Conservation (phyloP, 371 early-diverging fungal species). For the Syncephalis plumigaleata region DNA sequence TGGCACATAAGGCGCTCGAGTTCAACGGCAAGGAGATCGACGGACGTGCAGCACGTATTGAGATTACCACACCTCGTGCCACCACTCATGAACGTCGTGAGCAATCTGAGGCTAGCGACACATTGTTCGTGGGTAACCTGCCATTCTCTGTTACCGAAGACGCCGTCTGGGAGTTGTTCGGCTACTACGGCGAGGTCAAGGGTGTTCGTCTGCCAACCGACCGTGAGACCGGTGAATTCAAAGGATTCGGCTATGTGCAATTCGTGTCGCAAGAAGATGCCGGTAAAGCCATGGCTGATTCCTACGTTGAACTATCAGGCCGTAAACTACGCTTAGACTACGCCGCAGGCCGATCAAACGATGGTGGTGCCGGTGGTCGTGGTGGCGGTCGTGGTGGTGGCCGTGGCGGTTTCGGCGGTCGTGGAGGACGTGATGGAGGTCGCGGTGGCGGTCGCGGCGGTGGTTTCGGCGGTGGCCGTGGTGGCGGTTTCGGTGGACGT, state of each 20-base stretch:
- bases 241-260: conserved; percentile 61
- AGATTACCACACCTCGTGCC: conserved; percentile 20
- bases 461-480: too few relatives aligned
- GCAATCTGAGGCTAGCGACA: conserved; percentile 28
- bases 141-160: conserved; percentile 81
- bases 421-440: conserved; percentile 20
- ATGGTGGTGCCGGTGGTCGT: conserved; percentile 20
- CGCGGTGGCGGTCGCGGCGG: conserved; percentile 16
- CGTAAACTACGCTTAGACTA: conserved; percentile 47
- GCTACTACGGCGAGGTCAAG: conserved; percentile 68
- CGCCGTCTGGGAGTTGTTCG: conserved; percentile 69
- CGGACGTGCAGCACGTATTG: conserved; percentile 43
- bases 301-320: conserved; percentile 45
- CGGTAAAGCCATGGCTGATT: conserved; percentile 42
- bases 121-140: conserved; percentile 88
- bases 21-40: conserved; percentile 45
- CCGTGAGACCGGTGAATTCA: conserved; percentile 38
- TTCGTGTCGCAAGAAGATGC: conserved; percentile 40
- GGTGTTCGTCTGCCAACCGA: conserved; percentile 45
- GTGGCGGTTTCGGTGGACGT: too few relatives aligned
- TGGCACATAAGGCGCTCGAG: conserved; percentile 37
- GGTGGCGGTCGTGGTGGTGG: conserved; percentile 22
- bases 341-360: conserved; percentile 25
- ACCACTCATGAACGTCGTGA: conserved; percentile 5
- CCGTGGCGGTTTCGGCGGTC: conserved; percentile 23